Percentiles rank a stretch among this genome's conserved stretches.
Evolutionary conservation across 2,329 filamentous ascomycete species (phyloP).

Genomic region (Pseudocercospora musae): DNA sequence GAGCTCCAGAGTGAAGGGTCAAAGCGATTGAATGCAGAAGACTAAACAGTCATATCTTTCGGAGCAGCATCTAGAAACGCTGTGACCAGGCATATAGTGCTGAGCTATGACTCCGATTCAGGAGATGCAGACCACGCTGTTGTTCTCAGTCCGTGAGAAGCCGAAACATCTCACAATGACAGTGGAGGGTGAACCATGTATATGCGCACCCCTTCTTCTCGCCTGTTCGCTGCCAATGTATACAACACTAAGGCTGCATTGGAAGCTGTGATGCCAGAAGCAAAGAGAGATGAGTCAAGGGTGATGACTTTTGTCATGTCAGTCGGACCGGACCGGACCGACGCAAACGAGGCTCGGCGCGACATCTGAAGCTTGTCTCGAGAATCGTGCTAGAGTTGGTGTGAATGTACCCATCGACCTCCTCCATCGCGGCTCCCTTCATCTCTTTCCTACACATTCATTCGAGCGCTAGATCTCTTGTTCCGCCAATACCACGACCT

Average conservation of each 20-base stretch:
- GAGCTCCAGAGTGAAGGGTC: too few relatives aligned
- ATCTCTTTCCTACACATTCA: not conserved
- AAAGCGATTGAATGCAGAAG: not conserved
- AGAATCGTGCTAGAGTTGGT: slow-evolving; percentile 4
- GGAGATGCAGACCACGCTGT: not conserved
- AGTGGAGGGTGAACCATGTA: not conserved
- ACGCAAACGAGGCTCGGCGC: not conserved
- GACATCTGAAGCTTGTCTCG: slow-evolving; percentile 1
- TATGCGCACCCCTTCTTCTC: not conserved
- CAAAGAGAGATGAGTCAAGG: not conserved
- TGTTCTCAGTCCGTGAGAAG: not conserved
- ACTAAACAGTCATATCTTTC: not conserved
- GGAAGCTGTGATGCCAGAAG: not conserved
- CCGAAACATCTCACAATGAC: not conserved
- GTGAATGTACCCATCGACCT: too few relatives aligned
- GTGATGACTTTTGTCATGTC: not conserved
- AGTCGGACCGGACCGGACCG: too few relatives aligned
- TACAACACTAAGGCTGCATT: not conserved
- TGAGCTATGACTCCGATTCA: not conserved
- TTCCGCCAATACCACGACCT: slow-evolving; percentile 6
- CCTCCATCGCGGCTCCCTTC: not conserved
- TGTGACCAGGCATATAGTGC: not conserved
- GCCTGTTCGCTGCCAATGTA: not conserved
- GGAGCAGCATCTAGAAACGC: not conserved
- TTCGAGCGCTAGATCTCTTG: slow-evolving; percentile 6